Percentiles rank a stretch among this genome's conserved stretches.
Conservation (phyloP, 768 basidiomycete species). For the Mrakia blollopis region DNA sequence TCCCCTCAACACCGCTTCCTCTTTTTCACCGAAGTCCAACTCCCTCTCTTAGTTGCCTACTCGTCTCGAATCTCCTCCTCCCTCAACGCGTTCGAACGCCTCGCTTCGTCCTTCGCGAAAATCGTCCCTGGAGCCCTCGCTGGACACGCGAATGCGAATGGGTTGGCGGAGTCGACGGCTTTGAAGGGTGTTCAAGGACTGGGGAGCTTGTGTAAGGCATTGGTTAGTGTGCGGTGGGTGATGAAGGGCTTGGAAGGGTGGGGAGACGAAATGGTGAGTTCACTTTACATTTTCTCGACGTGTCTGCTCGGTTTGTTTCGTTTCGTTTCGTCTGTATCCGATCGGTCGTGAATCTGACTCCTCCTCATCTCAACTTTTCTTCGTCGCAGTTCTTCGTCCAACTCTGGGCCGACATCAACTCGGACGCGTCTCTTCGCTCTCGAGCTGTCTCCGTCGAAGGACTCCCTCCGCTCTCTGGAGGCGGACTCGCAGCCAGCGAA, state of each 20-base stretch:
- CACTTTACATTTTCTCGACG: not conserved
- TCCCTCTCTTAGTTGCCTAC: conserved; percentile 76
- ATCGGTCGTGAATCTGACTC: not conserved
- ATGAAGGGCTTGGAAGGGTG: conserved; percentile 65
- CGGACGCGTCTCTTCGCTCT: conserved; percentile 48
- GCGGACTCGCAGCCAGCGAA: conserved; percentile 43
- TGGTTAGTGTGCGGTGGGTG: conserved; percentile 73
- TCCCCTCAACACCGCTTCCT: conserved; percentile 67
- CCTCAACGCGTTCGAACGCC: conserved; percentile 86
- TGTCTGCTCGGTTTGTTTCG: too few species aligned
- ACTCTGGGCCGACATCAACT: conserved; percentile 53
- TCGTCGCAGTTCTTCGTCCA: conserved; percentile 77
- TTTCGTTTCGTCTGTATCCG: not conserved
- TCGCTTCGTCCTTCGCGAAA: conserved; percentile 79
- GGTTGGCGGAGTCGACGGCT: conserved; percentile 54
- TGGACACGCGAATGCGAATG: conserved; percentile 48
- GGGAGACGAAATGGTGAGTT: conserved; percentile 81
- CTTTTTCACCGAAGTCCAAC: conserved; percentile 78
- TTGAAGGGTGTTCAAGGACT: conserved; percentile 81
- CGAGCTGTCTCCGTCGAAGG: conserved; percentile 52
- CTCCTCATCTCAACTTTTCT: not conserved
- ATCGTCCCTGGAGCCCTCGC: conserved; percentile 84
- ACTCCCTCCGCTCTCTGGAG: conserved; percentile 50
- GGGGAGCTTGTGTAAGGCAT: conserved; percentile 76
- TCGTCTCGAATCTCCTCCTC: conserved; percentile 71